Percentiles rank a stretch among this genome's conserved stretches.
Evolutionary conservation across 257 asterid species (phyloP).

Genomic region (Paraleonurus japonicus): DNA sequence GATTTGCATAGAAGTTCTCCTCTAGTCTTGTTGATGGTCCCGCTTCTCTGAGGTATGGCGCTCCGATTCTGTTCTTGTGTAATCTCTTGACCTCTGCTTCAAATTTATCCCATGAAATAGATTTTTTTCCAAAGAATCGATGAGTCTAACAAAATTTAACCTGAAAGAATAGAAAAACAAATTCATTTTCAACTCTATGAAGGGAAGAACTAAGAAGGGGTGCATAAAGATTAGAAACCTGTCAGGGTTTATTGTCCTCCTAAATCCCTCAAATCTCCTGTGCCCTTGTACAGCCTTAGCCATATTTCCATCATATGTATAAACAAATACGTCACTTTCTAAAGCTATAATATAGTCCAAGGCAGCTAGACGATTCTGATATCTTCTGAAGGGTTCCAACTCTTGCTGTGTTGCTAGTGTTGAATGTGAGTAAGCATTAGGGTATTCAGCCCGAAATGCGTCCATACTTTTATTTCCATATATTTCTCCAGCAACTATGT

Average conservation of each 20-base stretch:
- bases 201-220: not conserved
- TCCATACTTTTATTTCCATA: conserved; percentile 58
- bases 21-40: conserved; percentile 47
- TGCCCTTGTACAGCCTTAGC: conserved; percentile 81
- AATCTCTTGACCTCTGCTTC: conserved; percentile 40
- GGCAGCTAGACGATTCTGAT: conserved; percentile 75
- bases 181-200: not conserved
- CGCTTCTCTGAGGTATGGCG: conserved; percentile 44
- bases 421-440: conserved; percentile 53
- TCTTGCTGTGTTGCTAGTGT: conserved; percentile 52
- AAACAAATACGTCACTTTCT: conserved; percentile 61
- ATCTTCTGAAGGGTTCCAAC: conserved; percentile 36
- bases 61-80: conserved; percentile 55
- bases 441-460: conserved; percentile 41
- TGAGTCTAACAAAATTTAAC: conserved; percentile 44
- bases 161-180: conserved; percentile 31
- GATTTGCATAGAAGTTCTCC: conserved; percentile 69
- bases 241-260: conserved; percentile 57
- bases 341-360: conserved; percentile 59
- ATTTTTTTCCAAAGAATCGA: conserved; percentile 48
- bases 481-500: conserved; percentile 67
- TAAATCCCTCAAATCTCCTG: conserved; percentile 56
- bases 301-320: conserved; percentile 76
- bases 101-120: conserved; percentile 46
- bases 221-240: conserved; percentile 34